These are phyloP conservation scores for Gracilaria gracilis DNA, from an alignment of 23 red algal species.

Conservation along the genomic window DNA sequence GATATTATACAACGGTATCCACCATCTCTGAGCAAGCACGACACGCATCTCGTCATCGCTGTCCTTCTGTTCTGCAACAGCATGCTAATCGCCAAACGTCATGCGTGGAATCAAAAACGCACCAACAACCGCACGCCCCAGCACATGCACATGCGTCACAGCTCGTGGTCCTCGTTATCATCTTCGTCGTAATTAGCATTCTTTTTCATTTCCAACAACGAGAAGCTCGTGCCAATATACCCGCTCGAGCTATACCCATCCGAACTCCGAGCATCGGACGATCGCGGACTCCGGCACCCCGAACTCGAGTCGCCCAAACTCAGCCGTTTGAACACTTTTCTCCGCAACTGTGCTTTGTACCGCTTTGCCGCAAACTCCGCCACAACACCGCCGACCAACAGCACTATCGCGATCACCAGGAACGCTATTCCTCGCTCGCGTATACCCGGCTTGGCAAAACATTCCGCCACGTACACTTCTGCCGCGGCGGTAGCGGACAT, in stretches of 20 bases:
- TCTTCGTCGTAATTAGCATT: too few species aligned
- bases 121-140: not conserved
- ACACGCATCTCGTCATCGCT: too few species aligned
- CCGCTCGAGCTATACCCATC: not conserved
- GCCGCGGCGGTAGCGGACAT: not conserved
- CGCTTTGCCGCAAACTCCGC: slow-evolving; percentile 21
- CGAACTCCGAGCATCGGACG: not conserved
- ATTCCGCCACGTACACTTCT: slow-evolving; percentile 25
- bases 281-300: not conserved
- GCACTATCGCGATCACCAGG: not conserved
- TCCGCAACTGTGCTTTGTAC: not conserved
- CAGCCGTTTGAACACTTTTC: not conserved
- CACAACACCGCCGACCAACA: slow-evolving; percentile 10
- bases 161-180: too few species aligned
- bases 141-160: not conserved
- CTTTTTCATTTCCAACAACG: too few species aligned
- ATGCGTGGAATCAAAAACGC: too few species aligned
- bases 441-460: not conserved
- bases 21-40: too few species aligned
- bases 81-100: too few species aligned
- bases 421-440: not conserved
- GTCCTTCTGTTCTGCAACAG: too few species aligned
- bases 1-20: too few species aligned
- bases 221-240: too few species aligned
- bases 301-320: not conserved